Percentiles rank a stretch among this genome's conserved stretches.
These are phyloP conservation scores for Coprinellus micaceus DNA, from an alignment of 768 basidiomycete species.

Conservation along the genomic window DNA sequence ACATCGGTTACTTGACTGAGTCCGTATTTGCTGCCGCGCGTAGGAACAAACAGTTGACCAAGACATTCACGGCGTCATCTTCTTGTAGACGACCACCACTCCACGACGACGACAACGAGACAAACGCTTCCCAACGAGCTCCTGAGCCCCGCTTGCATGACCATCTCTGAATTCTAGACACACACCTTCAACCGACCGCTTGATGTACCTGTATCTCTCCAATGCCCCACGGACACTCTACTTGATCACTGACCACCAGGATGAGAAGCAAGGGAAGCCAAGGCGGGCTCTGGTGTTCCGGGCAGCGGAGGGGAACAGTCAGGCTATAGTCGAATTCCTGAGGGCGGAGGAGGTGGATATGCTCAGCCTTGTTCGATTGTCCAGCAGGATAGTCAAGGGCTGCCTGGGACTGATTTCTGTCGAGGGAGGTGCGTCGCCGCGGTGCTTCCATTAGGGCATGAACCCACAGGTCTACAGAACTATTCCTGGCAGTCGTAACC, in stretches of 20 bases:
- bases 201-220: conserved; percentile 74
- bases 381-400: conserved; percentile 72
- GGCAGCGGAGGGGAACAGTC: conserved; percentile 48
- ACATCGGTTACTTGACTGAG: too few species aligned
- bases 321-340: conserved; percentile 86
- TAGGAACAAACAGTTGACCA: too few species aligned
- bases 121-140: too few species aligned
- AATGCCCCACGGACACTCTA: conserved; percentile 68
- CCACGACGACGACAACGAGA: too few species aligned
- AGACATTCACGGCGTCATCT: too few species aligned
- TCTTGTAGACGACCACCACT: too few species aligned
- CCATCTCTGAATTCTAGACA: too few species aligned
- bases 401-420: conserved; percentile 80
- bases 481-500: conserved; percentile 82
- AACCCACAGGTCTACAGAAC: conserved; percentile 44
- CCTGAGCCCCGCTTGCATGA: too few species aligned
- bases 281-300: conserved; percentile 69
- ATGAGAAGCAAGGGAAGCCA: conserved; percentile 60
- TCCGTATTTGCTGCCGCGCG: too few species aligned
- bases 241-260: conserved; percentile 66
- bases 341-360: conserved; percentile 71
- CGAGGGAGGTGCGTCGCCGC: conserved; percentile 51
- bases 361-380: conserved; percentile 56
- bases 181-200: too few species aligned
- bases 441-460: background rate